Evolutionary conservation across 345 rosid species (phyloP).

Genomic region (Clarkia xantiana): DNA sequence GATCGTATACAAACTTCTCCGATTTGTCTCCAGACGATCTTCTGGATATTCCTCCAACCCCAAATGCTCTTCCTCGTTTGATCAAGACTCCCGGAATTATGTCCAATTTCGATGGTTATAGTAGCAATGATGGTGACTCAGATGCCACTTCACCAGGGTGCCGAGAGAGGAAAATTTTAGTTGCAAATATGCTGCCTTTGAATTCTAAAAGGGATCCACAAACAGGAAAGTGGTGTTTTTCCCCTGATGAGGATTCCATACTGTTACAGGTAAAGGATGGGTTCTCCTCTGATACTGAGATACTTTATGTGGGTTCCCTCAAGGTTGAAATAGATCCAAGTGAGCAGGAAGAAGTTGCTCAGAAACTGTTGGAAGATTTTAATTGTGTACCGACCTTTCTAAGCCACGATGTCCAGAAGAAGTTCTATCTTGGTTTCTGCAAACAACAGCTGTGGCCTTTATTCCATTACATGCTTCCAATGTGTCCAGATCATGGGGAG

Average conservation of each 20-base stretch:
- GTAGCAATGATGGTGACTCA: constrained; percentile 30
- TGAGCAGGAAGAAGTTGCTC: constrained; percentile 60
- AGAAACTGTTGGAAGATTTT: constrained; percentile 38
- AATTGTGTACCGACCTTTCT: constrained; percentile 60
- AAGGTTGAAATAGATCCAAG: constrained; percentile 33
- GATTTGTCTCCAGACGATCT: constrained; percentile 48
- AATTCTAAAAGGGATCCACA: constrained; percentile 25
- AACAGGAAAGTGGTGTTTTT: constrained; percentile 42
- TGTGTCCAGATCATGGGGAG: constrained; percentile 63
- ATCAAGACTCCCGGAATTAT: constrained; percentile 57
- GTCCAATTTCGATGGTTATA: constrained; percentile 35
- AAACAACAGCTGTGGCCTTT: constrained; percentile 70
- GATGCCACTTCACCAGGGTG: constrained; percentile 30
- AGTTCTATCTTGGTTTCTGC: constrained; percentile 56
- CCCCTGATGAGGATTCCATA: constrained; percentile 45
- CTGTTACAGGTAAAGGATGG: constrained; percentile 44
- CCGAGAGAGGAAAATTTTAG: constrained; percentile 37
- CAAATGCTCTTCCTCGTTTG: constrained; percentile 52
- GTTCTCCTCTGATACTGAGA: constrained; percentile 38
- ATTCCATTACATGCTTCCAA: constrained; percentile 69
- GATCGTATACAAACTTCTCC: constrained; percentile 34
- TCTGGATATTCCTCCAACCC: constrained; percentile 46
- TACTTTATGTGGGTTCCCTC: constrained; percentile 56
- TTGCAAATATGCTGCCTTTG: constrained; percentile 40
- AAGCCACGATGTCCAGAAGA: constrained; percentile 41